A percentile compares a stretch with the other conserved stretches of the same genome.
Conservation (phyloP, 106 monocot species). For the Platanthera zijinensis region DNA sequence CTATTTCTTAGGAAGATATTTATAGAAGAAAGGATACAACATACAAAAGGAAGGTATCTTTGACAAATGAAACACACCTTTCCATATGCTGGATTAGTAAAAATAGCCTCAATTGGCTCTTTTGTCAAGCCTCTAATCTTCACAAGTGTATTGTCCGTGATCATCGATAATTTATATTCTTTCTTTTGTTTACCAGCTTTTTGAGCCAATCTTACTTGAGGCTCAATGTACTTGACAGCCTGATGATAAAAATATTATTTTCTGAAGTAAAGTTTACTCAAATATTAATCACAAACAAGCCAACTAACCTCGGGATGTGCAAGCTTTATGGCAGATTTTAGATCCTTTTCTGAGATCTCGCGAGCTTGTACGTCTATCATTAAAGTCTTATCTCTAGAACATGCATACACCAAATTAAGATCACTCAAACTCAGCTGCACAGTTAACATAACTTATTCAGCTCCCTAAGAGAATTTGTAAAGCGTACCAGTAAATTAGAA, state of each 20-base stretch:
- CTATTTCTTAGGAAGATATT: neutral
- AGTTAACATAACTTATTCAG: neutral
- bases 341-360: constrained; percentile 87
- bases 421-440: constrained; percentile 76
- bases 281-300: neutral
- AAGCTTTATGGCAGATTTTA: constrained; percentile 63
- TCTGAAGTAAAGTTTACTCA: neutral
- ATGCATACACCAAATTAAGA: constrained; percentile 96
- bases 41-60: neutral
- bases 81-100: constrained; percentile 83
- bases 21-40: neutral
- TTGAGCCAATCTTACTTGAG: constrained; percentile 86
- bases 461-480: neutral
- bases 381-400: constrained; percentile 80
- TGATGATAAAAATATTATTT: constrained; percentile 21
- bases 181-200: constrained; percentile 84
- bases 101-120: constrained; percentile 70
- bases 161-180: constrained; percentile 79
- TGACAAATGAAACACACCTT: constrained; percentile 39
- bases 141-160: constrained; percentile 56
- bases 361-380: constrained; percentile 99
- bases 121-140: constrained; percentile 62
- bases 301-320: constrained; percentile 84
- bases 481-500: neutral
- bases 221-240: constrained; percentile 91